Evolutionary conservation across 2,329 filamentous ascomycete genomes (phyloP).

Genomic region (Pseudocercospora vitis): DNA sequence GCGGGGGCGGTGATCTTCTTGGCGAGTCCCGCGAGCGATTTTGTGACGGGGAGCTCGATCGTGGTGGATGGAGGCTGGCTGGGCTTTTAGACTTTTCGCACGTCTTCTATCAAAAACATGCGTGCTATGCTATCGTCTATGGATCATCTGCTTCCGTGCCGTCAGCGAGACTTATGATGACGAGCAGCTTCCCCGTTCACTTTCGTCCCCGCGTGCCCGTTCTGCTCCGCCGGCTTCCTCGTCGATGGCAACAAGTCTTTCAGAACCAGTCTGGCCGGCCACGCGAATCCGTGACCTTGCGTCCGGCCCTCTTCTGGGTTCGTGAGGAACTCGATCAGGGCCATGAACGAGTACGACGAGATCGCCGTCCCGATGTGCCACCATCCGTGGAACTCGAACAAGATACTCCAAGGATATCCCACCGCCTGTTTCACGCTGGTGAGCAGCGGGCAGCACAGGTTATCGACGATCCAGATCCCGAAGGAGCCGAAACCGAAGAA

Average conservation of each 20-base stretch:
- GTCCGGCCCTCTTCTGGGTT: slow-evolving; percentile 18
- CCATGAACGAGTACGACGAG: slow-evolving; percentile 30
- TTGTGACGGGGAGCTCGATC: slow-evolving; percentile 76
- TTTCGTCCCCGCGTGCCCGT: not conserved
- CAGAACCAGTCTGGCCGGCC: slow-evolving; percentile 27
- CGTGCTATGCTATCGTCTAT: not conserved
- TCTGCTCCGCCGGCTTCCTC: not conserved
- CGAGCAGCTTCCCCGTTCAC: not conserved
- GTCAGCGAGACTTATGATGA: not conserved
- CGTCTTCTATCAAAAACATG: not conserved
- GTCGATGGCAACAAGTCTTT: slow-evolving; percentile 14
- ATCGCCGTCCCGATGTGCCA: slow-evolving; percentile 74
- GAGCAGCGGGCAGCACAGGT: slow-evolving; percentile 68
- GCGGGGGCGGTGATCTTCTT: slow-evolving; percentile 78
- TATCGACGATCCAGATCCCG: slow-evolving; percentile 75
- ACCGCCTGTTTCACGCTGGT: slow-evolving; percentile 65
- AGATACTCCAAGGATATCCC: slow-evolving; percentile 73
- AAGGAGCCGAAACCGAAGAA: slow-evolving; percentile 55
- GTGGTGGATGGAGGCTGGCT: slow-evolving; percentile 77
- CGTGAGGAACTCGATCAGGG: slow-evolving; percentile 30
- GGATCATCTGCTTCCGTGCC: not conserved
- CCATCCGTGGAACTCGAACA: slow-evolving; percentile 72
- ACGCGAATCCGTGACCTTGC: slow-evolving; percentile 27
- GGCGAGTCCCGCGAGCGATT: slow-evolving; percentile 69
- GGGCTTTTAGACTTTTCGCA: slow-evolving; percentile 7